Conservation (phyloP, 441 rosid species). For the Erodium trifolium region DNA sequence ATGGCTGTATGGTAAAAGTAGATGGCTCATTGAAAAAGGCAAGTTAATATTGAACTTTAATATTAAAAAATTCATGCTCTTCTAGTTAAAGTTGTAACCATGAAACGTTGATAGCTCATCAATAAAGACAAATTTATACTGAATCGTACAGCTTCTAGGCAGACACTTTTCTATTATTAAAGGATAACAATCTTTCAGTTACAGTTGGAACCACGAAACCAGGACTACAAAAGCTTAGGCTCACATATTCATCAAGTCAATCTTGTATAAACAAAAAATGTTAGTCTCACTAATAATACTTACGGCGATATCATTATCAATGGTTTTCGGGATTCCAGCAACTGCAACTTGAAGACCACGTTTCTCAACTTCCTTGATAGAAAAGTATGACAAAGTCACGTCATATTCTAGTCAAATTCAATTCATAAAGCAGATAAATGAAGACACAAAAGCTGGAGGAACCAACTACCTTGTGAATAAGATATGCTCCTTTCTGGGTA, state of each 20-base stretch:
- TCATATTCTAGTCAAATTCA: slow-evolving; percentile 17
- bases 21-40: not conserved
- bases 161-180: not conserved
- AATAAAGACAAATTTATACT: not conserved
- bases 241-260: not conserved
- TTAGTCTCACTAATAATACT: not conserved
- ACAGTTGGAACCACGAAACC: not conserved
- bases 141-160: not conserved
- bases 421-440: not conserved
- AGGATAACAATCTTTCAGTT: not conserved
- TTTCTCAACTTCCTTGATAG: slow-evolving; percentile 61
- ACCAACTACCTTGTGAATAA: slow-evolving; percentile 2
- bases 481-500: slow-evolving; percentile 64
- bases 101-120: too few relatives aligned
- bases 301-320: slow-evolving; percentile 83
- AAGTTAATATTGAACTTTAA: not conserved
- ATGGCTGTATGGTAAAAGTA: not conserved
- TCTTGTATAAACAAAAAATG: not conserved
- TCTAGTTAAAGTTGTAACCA: too few relatives aligned
- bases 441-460: not conserved
- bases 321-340: slow-evolving; percentile 21
- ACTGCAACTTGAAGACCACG: slow-evolving; percentile 87
- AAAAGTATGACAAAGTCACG: slow-evolving; percentile 33
- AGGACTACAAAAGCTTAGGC: not conserved
- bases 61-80: too few relatives aligned